A percentile compares a stretch with the other conserved stretches of the same genome.
Evolutionary conservation across 495 filamentous ascomycete species (phyloP).

Genomic region (Penicillium goetzii): DNA sequence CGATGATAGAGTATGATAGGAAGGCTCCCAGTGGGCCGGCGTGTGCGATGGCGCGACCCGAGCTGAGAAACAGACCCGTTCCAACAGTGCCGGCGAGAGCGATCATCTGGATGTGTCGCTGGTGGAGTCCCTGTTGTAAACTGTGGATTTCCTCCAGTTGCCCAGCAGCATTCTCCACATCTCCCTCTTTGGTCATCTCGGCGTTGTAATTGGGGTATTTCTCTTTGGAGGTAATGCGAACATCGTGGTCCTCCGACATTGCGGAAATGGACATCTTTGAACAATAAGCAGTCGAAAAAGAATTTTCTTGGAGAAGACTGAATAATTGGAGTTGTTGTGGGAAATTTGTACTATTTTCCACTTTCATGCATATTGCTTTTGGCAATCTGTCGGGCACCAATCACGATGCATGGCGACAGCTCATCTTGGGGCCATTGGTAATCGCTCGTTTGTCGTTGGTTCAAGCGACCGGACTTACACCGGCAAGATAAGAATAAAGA

Average conservation of each 20-base stretch:
- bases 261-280: constrained; percentile 1
- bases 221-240: constrained; percentile 6
- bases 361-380: neutral
- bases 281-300: neutral
- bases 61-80: constrained; percentile 42
- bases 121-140: constrained; percentile 32
- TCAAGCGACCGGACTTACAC: constrained; percentile 8
- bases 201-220: constrained; percentile 11
- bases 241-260: constrained; percentile 3
- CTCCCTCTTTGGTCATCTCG: constrained; percentile 13
- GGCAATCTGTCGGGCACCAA: constrained; percentile 6
- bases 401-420: neutral
- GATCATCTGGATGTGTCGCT: constrained; percentile 50
- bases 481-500: neutral
- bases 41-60: constrained; percentile 58
- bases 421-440: constrained; percentile 10
- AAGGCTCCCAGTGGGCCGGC: constrained; percentile 61
- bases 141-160: constrained; percentile 18
- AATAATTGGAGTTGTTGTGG: neutral
- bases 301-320: neutral
- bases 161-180: constrained; percentile 18
- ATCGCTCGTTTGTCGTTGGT: constrained; percentile 14
- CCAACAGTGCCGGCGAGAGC: constrained; percentile 50
- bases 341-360: constrained; percentile 3
- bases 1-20: constrained; percentile 33